These are phyloP conservation scores for Pseudozyma sp. DNA, from an alignment of 1,284 basidiomycete species.

Conservation along the genomic window DNA sequence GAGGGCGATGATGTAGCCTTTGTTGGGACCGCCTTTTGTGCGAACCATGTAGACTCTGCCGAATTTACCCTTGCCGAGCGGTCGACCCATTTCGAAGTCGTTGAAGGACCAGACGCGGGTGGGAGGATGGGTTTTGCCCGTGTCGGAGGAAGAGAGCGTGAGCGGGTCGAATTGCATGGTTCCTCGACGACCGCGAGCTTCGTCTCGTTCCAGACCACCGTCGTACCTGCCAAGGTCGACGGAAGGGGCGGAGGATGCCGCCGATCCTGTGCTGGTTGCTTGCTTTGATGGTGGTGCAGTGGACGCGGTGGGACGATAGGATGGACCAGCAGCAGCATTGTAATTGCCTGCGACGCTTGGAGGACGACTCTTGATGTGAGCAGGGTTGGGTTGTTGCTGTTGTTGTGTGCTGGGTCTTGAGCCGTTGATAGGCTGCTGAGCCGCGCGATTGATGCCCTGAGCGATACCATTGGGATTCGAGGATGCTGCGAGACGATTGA, in stretches of 20 bases:
- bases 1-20: constrained; percentile 88
- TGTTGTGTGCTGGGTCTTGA: constrained; percentile 35
- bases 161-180: constrained; percentile 39
- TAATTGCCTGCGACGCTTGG: constrained; percentile 27
- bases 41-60: constrained; percentile 98
- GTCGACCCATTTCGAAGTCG: constrained; percentile 92
- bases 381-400: constrained; percentile 8
- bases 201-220: constrained; percentile 68
- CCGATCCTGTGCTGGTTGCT: constrained; percentile 5
- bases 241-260: constrained; percentile 1
- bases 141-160: constrained; percentile 32
- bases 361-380: constrained; percentile 29
- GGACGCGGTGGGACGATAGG: constrained; percentile 15
- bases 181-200: constrained; percentile 61
- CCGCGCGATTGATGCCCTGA: constrained; percentile 17
- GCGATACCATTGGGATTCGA: constrained; percentile 28
- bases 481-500: constrained; percentile 42
- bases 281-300: constrained; percentile 5
- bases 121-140: constrained; percentile 46
- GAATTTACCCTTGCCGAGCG: constrained; percentile 97
- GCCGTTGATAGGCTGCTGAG: constrained; percentile 30
- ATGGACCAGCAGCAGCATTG: constrained; percentile 6
- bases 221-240: constrained; percentile 68
- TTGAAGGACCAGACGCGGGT: constrained; percentile 79
- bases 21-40: constrained; percentile 74